Evolutionary conservation across 768 basidiomycete genomes (phyloP).

Genomic region (Pulveroboletus sp.): DNA sequence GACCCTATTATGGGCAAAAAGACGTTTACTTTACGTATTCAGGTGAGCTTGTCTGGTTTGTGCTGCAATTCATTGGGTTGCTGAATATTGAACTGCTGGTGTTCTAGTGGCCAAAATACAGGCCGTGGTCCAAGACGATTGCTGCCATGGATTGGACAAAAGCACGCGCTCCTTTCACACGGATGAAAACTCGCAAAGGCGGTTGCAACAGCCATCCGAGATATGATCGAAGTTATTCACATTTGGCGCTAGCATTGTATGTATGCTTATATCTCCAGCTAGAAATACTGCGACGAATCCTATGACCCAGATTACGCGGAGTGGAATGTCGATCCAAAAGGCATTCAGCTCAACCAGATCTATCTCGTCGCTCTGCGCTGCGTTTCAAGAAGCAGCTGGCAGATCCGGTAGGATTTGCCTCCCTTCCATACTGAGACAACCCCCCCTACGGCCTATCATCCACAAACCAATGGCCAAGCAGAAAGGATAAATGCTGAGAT

Average conservation of each 20-base stretch:
- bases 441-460: too few relatives aligned
- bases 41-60: conserved; percentile 39
- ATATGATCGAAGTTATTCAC: conserved; percentile 52
- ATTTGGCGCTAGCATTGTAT: not conserved
- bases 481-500: too few relatives aligned
- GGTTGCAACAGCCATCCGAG: conserved; percentile 62
- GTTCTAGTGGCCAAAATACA: conserved; percentile 72
- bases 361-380: conserved; percentile 72
- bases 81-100: not conserved
- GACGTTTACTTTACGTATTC: conserved; percentile 69
- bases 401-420: too few relatives aligned
- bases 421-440: too few relatives aligned
- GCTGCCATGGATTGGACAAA: conserved; percentile 73
- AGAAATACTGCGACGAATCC: conserved; percentile 12
- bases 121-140: conserved; percentile 69
- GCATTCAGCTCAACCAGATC: conserved; percentile 22
- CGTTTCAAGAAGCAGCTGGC: conserved; percentile 78
- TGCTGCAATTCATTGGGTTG: not conserved
- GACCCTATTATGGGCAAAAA: conserved; percentile 59
- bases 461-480: too few relatives aligned
- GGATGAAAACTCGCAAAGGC: conserved; percentile 72
- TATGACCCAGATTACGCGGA: conserved; percentile 7
- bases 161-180: conserved; percentile 67
- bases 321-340: conserved; percentile 25
- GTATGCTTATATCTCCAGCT: conserved; percentile 8